Conservation (phyloP, 371 early-diverging fungal species). For the Rhizomucor pusillus region DNA sequence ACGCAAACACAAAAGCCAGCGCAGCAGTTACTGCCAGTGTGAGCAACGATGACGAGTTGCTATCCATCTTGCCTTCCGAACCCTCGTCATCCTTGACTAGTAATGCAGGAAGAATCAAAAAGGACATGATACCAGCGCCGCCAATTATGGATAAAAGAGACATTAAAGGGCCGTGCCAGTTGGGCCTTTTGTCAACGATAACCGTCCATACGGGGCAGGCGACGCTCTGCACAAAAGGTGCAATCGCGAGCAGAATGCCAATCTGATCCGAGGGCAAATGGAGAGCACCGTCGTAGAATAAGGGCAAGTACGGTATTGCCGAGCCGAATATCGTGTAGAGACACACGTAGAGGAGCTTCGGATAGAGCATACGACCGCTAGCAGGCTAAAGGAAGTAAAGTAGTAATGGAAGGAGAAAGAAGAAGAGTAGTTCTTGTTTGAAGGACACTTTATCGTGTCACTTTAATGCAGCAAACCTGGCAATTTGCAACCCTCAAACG, state of each 20-base stretch:
- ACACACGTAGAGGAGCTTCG: conserved; percentile 35
- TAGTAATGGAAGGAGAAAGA: not conserved
- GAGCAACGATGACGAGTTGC: not conserved
- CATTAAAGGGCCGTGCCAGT: conserved; percentile 36
- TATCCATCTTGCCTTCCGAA: not conserved
- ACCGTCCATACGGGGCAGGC: conserved; percentile 44
- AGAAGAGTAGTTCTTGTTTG: not conserved
- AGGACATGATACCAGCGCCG: conserved; percentile 23
- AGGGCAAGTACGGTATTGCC: conserved; percentile 35
- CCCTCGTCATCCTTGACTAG: conserved; percentile 6
- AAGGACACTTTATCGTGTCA: no score
- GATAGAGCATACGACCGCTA: conserved; percentile 15
- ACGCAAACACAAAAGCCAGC: conserved; percentile 36
- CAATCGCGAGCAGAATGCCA: conserved; percentile 38
- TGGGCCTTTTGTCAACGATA: conserved; percentile 32
- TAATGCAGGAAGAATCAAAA: conserved; percentile 27
- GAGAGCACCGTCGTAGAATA: conserved; percentile 35
- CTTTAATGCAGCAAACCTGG: no score
- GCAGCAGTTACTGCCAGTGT: conserved; percentile 15
- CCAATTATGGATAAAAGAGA: conserved; percentile 29
- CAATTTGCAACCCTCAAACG: no score
- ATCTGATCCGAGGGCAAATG: conserved; percentile 35
- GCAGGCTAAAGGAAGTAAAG: no score
- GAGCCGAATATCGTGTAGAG: conserved; percentile 36
- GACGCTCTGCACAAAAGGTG: conserved; percentile 37